A percentile compares a stretch with the other conserved stretches of the same genome.
phyloP scores from a whole-genome alignment of 495 filamentous ascomycete genomes.

The Lasiosphaeria hispida region DNA sequence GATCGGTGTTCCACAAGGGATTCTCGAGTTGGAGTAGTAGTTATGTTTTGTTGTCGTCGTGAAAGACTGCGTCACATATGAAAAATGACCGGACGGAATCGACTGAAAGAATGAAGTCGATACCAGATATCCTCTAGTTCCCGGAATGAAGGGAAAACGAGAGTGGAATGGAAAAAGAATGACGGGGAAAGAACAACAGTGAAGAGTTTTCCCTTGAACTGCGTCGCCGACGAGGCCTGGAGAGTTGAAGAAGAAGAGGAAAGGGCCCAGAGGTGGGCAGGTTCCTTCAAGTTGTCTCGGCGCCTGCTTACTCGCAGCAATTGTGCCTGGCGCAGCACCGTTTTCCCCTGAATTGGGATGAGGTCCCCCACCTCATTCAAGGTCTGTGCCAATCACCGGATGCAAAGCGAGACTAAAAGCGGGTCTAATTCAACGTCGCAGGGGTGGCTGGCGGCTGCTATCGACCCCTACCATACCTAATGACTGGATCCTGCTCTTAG shows the following conservation, averaged over 20 bases:
- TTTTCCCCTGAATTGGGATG: constrained; percentile 25
- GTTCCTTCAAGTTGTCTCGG: constrained; percentile 14
- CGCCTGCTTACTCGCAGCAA: neutral
- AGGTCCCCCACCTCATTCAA: constrained; percentile 8
- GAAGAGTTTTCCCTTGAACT: constrained; percentile 16
- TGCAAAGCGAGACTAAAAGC: neutral
- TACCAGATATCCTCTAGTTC: constrained; percentile 23
- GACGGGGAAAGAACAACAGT: constrained; percentile 25
- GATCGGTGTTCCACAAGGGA: constrained; percentile 11
- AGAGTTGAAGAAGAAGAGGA: constrained; percentile 21
- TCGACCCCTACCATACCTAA: no score
- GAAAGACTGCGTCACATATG: constrained; percentile 30
- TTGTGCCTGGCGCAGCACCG: neutral
- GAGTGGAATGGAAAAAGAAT: constrained; percentile 3
- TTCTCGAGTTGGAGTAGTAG: neutral
- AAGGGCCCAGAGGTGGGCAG: constrained; percentile 23
- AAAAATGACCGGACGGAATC: constrained; percentile 52
- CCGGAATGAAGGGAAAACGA: constrained; percentile 33
- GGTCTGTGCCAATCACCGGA: constrained; percentile 12
- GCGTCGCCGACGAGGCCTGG: constrained; percentile 28
- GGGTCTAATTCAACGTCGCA: constrained; percentile 20
- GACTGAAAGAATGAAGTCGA: constrained; percentile 84
- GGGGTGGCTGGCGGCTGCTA: no score
- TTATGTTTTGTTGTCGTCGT: constrained; percentile 11
- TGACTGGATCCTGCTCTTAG: constrained; percentile 11